Base-by-base conservation (phyloP, 257 asterid genomes). In the Fraxinus pennsylvanica region DNA sequence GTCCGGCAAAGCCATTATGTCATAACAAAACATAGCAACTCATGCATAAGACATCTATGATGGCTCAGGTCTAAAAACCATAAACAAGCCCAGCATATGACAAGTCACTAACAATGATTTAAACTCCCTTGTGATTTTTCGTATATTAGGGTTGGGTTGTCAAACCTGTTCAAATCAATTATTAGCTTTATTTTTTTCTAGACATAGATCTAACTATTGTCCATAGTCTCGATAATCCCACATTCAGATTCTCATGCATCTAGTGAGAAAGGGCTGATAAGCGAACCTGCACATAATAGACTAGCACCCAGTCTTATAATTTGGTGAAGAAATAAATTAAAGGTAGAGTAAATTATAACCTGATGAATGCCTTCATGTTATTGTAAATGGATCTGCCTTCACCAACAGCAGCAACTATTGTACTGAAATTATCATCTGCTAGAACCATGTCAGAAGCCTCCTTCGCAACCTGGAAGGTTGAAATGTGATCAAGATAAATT, bases 381-480 rank as follows among this genome's bases (percentile, higher is more conserved):
- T 90, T 90, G 85, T 90, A 88, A 50, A 90, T 90, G 70, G 94
- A 90, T 78, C 94, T 86, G 82, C 99, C 99, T 90, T 96, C 99
- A 74, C 99, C 98, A 89, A 96, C 98, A 72, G 99, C 99, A 47
- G 96, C 75, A 85, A 96, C 99, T 73, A 96, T 96, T 22, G 99
- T 89, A 87, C 97, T 91, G 86, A 96, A 96, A 80, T 96, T 96
- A 82, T 96, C 99, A 79, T 96, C 99, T 19, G 99, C 98, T 78
- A 96, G 84, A 78, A 96, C 98, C 99, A 96, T 96, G 89, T 96
- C 99, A 54, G 99, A 91, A 74, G 98, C 99, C 87, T 96, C 99
- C 87, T 92, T 96, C 68, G 99, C 99, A 77, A 96, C 99, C 99
- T 96, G 85, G 29, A 72, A 78, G 75, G 0, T 68, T 52, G 61